Evolutionary conservation across 805 yeast species (phyloP).

Genomic region (Pichia exigua): DNA sequence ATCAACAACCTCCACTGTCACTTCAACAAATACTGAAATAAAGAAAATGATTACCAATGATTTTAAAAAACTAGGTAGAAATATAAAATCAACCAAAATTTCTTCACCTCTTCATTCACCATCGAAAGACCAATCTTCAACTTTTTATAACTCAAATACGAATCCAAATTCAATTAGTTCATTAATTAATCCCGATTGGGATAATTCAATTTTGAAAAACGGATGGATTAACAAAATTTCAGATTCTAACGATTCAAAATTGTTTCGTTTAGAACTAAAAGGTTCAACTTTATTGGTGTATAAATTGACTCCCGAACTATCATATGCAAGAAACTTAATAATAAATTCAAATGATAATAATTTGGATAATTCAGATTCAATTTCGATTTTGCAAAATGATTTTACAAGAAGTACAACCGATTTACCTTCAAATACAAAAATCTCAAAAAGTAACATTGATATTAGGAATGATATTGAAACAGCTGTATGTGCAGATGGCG

Average conservation of each 20-base stretch:
- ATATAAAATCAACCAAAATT: neutral
- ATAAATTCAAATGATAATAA: neutral
- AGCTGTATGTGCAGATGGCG: neutral
- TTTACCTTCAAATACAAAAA: neutral
- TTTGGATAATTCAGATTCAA: neutral
- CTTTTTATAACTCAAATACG: neutral
- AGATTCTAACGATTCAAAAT: slow-evolving; percentile 28
- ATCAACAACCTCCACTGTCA: neutral
- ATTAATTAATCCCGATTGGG: slow-evolving; percentile 28
- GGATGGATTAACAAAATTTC: slow-evolving; percentile 54
- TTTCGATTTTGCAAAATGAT: neutral
- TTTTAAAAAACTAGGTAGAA: neutral
- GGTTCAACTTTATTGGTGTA: slow-evolving; percentile 61
- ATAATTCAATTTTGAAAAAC: slow-evolving; percentile 33
- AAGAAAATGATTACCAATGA: neutral
- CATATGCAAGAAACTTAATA: slow-evolving; percentile 9
- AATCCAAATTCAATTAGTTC: slow-evolving; percentile 1
- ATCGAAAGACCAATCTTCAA: neutral
- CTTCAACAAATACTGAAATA: neutral
- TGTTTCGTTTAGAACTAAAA: slow-evolving; percentile 58
- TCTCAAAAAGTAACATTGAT: neutral
- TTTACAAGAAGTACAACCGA: neutral
- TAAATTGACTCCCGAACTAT: slow-evolving; percentile 44
- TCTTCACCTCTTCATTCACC: neutral
- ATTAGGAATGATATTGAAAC: neutral